phyloP scores from a whole-genome alignment of 495 filamentous ascomycete species.

The Penicillium lagena region DNA sequence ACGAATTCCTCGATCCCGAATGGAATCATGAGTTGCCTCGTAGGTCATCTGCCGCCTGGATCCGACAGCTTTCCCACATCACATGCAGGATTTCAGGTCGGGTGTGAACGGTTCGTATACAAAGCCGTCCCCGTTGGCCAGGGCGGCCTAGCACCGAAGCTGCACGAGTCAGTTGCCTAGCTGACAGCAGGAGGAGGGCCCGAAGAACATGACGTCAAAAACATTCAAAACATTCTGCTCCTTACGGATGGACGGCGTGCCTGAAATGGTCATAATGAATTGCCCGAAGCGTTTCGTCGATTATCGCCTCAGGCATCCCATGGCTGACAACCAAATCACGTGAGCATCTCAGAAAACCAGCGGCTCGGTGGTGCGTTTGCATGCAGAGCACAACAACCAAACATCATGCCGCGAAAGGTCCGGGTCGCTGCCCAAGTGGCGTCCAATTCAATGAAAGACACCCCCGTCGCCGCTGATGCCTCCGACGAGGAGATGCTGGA shows the following conservation, averaged over 20 bases:
- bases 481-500: slow-evolving; percentile 47
- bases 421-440: slow-evolving; percentile 45
- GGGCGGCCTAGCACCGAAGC: too few species aligned
- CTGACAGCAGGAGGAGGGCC: too few species aligned
- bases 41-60: too few species aligned
- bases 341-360: slow-evolving; percentile 12
- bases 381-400: slow-evolving; percentile 2
- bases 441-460: slow-evolving; percentile 41
- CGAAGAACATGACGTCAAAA: not conserved
- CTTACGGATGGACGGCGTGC: not conserved
- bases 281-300: slow-evolving; percentile 10
- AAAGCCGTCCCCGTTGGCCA: too few species aligned
- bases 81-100: too few species aligned
- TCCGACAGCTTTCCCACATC: too few species aligned
- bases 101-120: too few species aligned
- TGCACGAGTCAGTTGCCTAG: too few species aligned
- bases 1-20: too few species aligned
- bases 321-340: slow-evolving; percentile 1
- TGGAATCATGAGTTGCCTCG: too few species aligned
- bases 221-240: too few species aligned
- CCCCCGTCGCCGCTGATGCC: slow-evolving; percentile 34
- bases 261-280: slow-evolving; percentile 6
- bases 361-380: slow-evolving; percentile 9
- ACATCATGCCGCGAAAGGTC: slow-evolving; percentile 42
- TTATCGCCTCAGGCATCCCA: too few species aligned